Evolutionary conservation across 2,329 filamentous ascomycete species (phyloP).

Genomic region (Apiospora koreana): DNA sequence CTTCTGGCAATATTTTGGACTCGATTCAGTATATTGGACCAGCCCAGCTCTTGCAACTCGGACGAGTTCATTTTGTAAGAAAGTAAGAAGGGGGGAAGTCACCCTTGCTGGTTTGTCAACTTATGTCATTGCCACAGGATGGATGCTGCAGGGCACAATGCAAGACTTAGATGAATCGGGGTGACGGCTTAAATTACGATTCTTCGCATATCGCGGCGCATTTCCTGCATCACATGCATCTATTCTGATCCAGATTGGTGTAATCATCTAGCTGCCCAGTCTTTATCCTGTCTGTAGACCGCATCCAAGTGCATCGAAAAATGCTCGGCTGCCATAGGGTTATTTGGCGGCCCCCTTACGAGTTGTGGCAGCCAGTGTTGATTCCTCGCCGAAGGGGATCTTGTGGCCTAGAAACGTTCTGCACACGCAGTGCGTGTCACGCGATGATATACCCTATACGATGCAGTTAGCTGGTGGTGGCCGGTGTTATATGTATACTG

Average conservation of each 20-base stretch:
- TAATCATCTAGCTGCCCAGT: neutral
- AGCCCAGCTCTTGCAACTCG: too few relatives aligned
- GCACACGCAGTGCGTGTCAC: neutral
- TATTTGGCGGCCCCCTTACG: neutral
- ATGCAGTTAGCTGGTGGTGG: neutral
- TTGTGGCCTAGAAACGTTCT: neutral
- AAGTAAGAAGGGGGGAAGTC: too few relatives aligned
- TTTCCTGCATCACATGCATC: neutral
- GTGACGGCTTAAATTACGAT: neutral
- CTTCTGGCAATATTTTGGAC: too few relatives aligned
- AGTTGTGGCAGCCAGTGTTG: neutral
- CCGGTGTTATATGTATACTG: too few relatives aligned
- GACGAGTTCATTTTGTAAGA: too few relatives aligned
- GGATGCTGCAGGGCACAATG: neutral
- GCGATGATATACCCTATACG: neutral
- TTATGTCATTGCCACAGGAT: neutral
- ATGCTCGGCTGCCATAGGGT: too few relatives aligned
- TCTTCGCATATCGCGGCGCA: neutral
- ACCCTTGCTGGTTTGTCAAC: neutral
- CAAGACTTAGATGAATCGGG: neutral
- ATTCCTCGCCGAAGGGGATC: neutral
- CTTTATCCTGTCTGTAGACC: neutral
- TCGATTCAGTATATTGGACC: too few relatives aligned
- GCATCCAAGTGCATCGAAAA: neutral
- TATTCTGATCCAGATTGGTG: neutral